Evolutionary conservation across 2,329 filamentous ascomycete genomes (phyloP).

Genomic region (Grosmannia penicillata): DNA sequence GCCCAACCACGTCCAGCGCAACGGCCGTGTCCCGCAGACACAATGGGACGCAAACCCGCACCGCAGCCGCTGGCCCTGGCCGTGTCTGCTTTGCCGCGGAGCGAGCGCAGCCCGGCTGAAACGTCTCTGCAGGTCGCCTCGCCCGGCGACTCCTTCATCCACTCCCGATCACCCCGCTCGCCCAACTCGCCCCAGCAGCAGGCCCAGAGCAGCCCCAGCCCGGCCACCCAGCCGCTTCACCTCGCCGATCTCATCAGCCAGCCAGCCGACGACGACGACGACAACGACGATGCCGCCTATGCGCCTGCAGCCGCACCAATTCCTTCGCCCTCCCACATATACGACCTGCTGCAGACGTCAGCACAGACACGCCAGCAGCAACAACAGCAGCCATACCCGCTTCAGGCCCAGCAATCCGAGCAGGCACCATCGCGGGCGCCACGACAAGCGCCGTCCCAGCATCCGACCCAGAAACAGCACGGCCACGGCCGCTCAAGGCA

Average conservation of each 20-base stretch:
- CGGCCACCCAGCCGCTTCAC: conserved; percentile 15
- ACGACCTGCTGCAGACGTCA: conserved; percentile 1
- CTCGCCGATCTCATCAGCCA: conserved; percentile 18
- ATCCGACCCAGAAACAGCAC: conserved; percentile 10
- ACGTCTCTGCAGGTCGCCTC: conserved; percentile 17
- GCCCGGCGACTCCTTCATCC: conserved; percentile 19
- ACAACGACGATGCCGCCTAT: conserved; percentile 14
- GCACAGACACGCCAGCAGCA: conserved; percentile 11
- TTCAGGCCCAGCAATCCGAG: conserved; percentile 12
- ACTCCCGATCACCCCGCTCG: conserved; percentile 25
- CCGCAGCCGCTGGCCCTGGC: conserved; percentile 42
- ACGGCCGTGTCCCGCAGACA: conserved; percentile 5
- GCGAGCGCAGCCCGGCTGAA: conserved; percentile 20
- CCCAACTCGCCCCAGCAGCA: conserved; percentile 21
- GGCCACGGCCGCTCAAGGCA: conserved; percentile 11
- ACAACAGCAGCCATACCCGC: conserved; percentile 12
- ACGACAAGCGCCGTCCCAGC: no score
- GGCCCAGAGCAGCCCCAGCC: conserved; percentile 1
- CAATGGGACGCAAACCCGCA: conserved; percentile 43
- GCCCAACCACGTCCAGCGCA: background rate
- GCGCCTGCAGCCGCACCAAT: conserved; percentile 1
- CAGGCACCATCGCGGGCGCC: conserved; percentile 11
- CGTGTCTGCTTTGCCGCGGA: conserved; percentile 20
- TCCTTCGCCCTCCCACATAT: background rate
- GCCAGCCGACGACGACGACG: conserved; percentile 13